Evolutionary conservation across 225 moss, liverwort and hornwort species (phyloP), one percentile per base, ranked within the genome.

Genomic region (Straminergon stramineum): DNA sequence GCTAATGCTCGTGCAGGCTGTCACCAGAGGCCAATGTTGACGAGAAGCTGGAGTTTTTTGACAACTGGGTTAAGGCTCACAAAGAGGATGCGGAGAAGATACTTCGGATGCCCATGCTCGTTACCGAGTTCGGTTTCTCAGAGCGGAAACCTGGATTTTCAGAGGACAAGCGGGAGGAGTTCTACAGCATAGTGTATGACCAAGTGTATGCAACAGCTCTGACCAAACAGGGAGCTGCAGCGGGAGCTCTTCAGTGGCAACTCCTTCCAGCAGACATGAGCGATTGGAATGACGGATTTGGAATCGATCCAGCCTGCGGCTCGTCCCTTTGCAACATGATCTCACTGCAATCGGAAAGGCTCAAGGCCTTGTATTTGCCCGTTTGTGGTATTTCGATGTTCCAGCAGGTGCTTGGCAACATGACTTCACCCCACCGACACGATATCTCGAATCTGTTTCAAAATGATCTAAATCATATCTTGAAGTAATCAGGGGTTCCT

Each of bases 171-270:
- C 92, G 85, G 34, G 73, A 90, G 32, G 84, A 85, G 37, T 87
- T 95, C 34, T 94, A 93, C 89, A 90, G 91, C 64, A 74, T 93
- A n/a, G 85, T 95, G 69, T 96, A 95, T 67, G 94, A 96, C 88
- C 87, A 89, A 28, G 89, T 95, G n/a, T 94, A 86, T 6, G 84
- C 70, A 9, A 34, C 89, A 73, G 91, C 93, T 10, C 83, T 22
- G 65, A 86, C 32, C 68, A 82, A 77, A 3, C 90, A 83, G n/a
- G 93, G 94, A 67, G 92, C 92, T 32, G 92, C 92, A 62, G 95
- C 93, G n/a, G 96, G 96, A 27, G 92, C 95, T 84, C 89, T 96
- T 19, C 91, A 90, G 67, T 96, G 96, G 95, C 95, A 96, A 64
- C 91, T 96, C 32, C 95, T 96, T 23, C 93, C 93, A 67, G 26